Evolutionary conservation across 2,329 filamentous ascomycete species (phyloP).

Genomic region (Ceratocystis papillata): DNA sequence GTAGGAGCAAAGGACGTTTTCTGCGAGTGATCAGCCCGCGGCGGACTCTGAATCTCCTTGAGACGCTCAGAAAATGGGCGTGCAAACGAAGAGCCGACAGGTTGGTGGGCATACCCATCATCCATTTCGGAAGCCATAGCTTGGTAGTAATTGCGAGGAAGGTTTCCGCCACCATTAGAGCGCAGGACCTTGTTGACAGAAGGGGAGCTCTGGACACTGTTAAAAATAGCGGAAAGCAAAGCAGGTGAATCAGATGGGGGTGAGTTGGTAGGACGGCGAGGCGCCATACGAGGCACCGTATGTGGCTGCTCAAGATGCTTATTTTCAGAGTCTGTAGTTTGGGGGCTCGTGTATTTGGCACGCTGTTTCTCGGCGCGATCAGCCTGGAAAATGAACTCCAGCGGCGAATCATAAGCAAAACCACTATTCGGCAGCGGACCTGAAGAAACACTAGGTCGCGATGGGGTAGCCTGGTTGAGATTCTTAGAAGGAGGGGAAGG

Average conservation of each 20-base stretch:
- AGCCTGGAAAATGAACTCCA: conserved; percentile 84
- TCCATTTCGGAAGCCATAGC: conserved; percentile 22
- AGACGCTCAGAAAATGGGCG: conserved; percentile 20
- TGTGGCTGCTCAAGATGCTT: conserved; percentile 14
- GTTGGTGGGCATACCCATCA: conserved; percentile 13
- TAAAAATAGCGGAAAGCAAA: conserved; percentile 18
- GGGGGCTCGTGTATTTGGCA: conserved; percentile 18
- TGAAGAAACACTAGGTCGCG: conserved; percentile 7
- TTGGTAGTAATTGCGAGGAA: conserved; percentile 17
- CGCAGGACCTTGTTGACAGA: conserved; percentile 18
- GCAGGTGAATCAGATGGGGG: conserved; percentile 19
- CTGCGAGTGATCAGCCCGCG: background rate
- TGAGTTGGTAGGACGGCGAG: background rate
- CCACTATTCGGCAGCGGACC: background rate
- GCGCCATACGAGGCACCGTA: conserved; percentile 17
- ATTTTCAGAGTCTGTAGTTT: background rate
- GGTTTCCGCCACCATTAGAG: background rate
- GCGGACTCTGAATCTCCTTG: conserved; percentile 16
- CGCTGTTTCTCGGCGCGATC: conserved; percentile 67
- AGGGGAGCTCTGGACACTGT: conserved; percentile 22
- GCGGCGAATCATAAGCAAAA: conserved; percentile 53
- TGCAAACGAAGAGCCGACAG: conserved; percentile 19
- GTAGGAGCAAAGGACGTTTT: background rate
- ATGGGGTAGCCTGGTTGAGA: conserved; percentile 13
- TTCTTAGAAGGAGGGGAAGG: conserved; percentile 3